Evolutionary conservation across 148 eudicot genomes (phyloP), one percentile per base, ranked within the genome.

Genomic region (Chenopodium suecicum): DNA sequence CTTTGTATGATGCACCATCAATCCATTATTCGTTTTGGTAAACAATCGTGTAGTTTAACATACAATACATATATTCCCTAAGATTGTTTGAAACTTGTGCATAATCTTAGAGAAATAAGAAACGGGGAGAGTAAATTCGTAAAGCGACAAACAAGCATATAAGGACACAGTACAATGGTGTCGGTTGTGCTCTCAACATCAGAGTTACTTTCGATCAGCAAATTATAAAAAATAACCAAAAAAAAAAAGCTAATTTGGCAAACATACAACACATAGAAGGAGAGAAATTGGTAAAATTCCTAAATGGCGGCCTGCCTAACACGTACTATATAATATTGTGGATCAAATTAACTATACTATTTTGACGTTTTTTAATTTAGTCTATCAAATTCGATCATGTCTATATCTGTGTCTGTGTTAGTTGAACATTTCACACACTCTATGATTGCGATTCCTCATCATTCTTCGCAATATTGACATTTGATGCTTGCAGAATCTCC

Each of bases 161-260:
- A 41, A 44, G 19, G 70, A 44, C 54, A 71, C 41, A n/a, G 8
- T 41, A 41, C 44, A 69, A 41, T 1, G 77, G 29, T 48, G 74
- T 69, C 41, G 76, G 80, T 76, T 82, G 80, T 76, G 66, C 46
- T 66, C 41, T 81, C 60, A 56, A 67, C 74, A 60, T 81, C 69
- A 71, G 13, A 69, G 4, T 31, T 41, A 41, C 44, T 41, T 41
- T 41, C 44, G 44, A 6, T 41, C 44, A 41, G 7, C 44, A 41
- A 41, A 41, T 41, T 41, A 41, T 37, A 37, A 37, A 37, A 37
- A 37, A 37, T 37, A 37, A 37, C 41, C 29, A 27, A 31, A 31
- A 31, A 31, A 31, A 31, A 0, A 6, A 69, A 31, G 66, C n/a
- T 62, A 25, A 5, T 2, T 68, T 41, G 19, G 7, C 5, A 11